Base-by-base conservation (phyloP, 805 yeast genomes). In the Saccharomyces jurei region DNA sequence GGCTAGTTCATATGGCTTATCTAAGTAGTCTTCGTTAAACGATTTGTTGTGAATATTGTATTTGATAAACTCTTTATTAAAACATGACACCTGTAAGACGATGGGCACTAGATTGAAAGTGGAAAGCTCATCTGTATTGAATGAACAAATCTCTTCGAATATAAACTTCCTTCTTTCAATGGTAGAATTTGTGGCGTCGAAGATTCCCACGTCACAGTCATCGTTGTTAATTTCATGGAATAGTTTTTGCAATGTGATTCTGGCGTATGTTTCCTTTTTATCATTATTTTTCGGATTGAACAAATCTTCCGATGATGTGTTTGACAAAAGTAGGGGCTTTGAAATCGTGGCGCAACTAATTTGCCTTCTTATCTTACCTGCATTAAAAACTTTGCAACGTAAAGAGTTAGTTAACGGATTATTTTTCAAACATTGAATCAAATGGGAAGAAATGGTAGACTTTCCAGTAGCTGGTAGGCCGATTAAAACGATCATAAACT, bases 381-480 rank as follows among this genome's bases (percentile, higher is more conserved):
- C 92, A 63, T 86, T 86, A 71, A 84, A 86, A 4, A 83, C 83
- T 46, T 66, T 64, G 49, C 73, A 71, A 41, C 73, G 69, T 56
- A 72, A 56, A 44, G 57, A 55, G 26, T 56, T 54, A 1, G 69
- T 65, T 1, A 52, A 28, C 14, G 58, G 56, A 13, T 60, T 54
- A 4, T 51, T 49, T 25, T 86, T 68, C 69, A 77, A 81, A 79
- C 80, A 73, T 71, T 81, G 65, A 72, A 77, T 73, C 75, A 86
- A 62, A 62, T 84, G 84, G 57, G 81, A 81, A 31, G 90, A 83
- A 52, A 86, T 79, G 57, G 87, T 83, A 2, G 88, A 82, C 66
- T 86, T 86, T 6, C 92, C 92, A 51, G 86, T 72, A 1, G 92
- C 92, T 1, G 92, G 92, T 32, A 86, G 71, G 0, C 92, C 92